These are phyloP conservation scores for Scolecobasidium constrictum DNA, from an alignment of 2,329 filamentous ascomycete species.

Conservation along the genomic window DNA sequence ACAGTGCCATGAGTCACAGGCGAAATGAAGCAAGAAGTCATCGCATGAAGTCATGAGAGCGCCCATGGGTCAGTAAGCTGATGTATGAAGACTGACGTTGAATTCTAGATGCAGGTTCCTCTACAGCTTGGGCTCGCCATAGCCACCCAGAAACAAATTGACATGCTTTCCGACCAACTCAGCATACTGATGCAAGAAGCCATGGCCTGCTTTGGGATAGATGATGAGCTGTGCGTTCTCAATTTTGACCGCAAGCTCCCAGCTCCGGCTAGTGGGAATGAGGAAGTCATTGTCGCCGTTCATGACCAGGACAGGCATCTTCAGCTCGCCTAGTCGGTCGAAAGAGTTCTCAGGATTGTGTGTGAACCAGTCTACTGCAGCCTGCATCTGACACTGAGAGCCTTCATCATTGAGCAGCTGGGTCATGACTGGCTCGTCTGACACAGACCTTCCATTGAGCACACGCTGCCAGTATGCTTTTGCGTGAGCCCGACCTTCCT, in stretches of 20 bases:
- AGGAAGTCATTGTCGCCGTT: slow-evolving; percentile 16
- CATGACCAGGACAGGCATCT: slow-evolving; percentile 20
- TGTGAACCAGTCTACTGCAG: slow-evolving; percentile 8
- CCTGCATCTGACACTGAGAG: slow-evolving; percentile 8
- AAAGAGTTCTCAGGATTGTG: slow-evolving; percentile 11
- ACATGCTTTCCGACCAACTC: slow-evolving; percentile 12
- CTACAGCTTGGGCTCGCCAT: neutral
- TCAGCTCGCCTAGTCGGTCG: slow-evolving; percentile 18
- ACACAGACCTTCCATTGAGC: neutral
- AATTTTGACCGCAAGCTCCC: slow-evolving; percentile 12
- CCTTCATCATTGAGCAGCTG: slow-evolving; percentile 6
- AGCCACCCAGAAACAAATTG: slow-evolving; percentile 10
- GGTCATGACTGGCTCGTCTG: neutral
- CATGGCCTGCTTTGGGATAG: slow-evolving; percentile 15
- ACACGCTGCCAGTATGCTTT: neutral
- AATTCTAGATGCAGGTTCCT: no score
- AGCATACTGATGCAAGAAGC: slow-evolving; percentile 16
- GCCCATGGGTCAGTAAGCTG: no score
- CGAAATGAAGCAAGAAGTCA: no score
- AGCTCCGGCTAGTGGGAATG: slow-evolving; percentile 13
- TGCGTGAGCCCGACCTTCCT: neutral
- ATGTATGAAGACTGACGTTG: no score
- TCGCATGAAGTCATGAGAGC: no score
- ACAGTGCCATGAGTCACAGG: no score
- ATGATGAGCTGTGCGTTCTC: slow-evolving; percentile 13